These are phyloP conservation scores for Trichoderma hamatum DNA, from an alignment of 2,329 filamentous ascomycete genomes.

Conservation along the genomic window DNA sequence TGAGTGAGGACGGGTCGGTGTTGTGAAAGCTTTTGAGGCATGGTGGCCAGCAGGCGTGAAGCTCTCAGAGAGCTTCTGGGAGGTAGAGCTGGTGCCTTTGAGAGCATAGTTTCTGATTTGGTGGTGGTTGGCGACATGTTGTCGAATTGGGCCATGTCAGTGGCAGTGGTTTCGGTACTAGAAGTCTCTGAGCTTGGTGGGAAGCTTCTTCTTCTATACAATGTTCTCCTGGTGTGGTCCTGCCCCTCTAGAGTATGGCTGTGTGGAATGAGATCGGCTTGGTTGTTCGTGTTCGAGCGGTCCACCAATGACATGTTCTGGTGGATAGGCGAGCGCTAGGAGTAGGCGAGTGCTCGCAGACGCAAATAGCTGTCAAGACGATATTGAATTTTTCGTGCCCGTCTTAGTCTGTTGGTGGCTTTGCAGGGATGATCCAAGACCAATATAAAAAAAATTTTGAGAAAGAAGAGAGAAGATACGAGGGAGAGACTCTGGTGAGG, in stretches of 20 bases:
- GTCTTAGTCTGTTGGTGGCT: background rate
- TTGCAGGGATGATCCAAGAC: conserved; percentile 21
- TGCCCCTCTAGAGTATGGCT: conserved; percentile 17
- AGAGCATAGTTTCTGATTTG: background rate
- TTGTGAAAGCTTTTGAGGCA: conserved; percentile 40
- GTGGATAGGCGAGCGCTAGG: background rate
- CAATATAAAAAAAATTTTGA: conserved; percentile 8
- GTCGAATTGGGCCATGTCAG: conserved; percentile 25
- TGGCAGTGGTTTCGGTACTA: conserved; percentile 17
- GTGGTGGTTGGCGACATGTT: conserved; percentile 32
- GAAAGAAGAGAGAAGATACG: background rate
- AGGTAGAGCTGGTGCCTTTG: conserved; percentile 50
- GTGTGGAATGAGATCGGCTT: conserved; percentile 31
- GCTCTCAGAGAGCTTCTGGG: conserved; percentile 53
- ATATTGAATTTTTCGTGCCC: background rate
- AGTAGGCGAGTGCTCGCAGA: background rate
- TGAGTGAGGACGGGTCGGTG: conserved; percentile 42
- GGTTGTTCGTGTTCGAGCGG: conserved; percentile 16
- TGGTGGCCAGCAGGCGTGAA: conserved; percentile 46
- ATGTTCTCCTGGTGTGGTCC: background rate
- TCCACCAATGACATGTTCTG: conserved; percentile 29
- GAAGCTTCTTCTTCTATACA: conserved; percentile 32
- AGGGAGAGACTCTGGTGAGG: conserved; percentile 17
- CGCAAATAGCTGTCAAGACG: background rate
- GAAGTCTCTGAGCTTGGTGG: conserved; percentile 29